Percentiles rank a stretch among this genome's conserved stretches.
Conservation (phyloP, 2,329 filamentous ascomycete species). For the Trichoderma harzianum region DNA sequence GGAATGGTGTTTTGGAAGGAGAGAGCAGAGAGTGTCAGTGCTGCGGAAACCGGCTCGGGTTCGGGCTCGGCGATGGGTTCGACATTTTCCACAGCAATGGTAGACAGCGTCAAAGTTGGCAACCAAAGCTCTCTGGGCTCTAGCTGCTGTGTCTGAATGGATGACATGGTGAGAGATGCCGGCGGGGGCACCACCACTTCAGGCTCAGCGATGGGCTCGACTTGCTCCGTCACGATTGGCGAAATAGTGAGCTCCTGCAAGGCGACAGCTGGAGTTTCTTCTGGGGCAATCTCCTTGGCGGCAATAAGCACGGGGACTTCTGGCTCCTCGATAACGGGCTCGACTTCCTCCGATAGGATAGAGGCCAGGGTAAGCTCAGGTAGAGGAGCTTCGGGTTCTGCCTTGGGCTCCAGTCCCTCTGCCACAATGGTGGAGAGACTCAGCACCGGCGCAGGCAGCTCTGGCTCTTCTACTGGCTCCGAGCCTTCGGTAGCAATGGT, state of each 20-base stretch:
- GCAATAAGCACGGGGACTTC: slow-evolving; percentile 3
- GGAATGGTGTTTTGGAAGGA: slow-evolving; percentile 36
- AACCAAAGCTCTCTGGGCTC: slow-evolving; percentile 28
- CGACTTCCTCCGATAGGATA: slow-evolving; percentile 31
- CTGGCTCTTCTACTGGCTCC: slow-evolving; percentile 31
- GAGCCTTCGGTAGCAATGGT: slow-evolving; percentile 33
- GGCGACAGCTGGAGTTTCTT: slow-evolving; percentile 16
- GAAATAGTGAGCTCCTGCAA: slow-evolving; percentile 25
- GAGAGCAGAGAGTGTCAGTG: slow-evolving; percentile 31
- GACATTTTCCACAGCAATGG: slow-evolving; percentile 32
- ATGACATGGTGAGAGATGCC: slow-evolving; percentile 18
- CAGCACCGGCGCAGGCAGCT: slow-evolving; percentile 22
- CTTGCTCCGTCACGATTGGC: slow-evolving; percentile 34
- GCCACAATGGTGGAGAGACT: slow-evolving; percentile 30
- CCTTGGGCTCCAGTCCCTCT: slow-evolving; percentile 31
- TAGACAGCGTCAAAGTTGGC: slow-evolving; percentile 32
- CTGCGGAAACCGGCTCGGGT: slow-evolving; percentile 22
- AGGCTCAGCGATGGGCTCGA: slow-evolving; percentile 30
- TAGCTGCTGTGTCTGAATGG: slow-evolving; percentile 28
- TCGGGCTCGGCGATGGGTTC: slow-evolving; percentile 35
- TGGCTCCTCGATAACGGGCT: slow-evolving; percentile 28
- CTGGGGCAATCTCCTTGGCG: slow-evolving; percentile 22
- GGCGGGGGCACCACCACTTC: slow-evolving; percentile 18
- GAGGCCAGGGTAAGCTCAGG: slow-evolving; percentile 30
- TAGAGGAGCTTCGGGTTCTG: slow-evolving; percentile 23